Evolutionary conservation across 805 yeast genomes (phyloP), one percentile per base, ranked within the genome.

Genomic region (Starmerella gropengiesseri): DNA sequence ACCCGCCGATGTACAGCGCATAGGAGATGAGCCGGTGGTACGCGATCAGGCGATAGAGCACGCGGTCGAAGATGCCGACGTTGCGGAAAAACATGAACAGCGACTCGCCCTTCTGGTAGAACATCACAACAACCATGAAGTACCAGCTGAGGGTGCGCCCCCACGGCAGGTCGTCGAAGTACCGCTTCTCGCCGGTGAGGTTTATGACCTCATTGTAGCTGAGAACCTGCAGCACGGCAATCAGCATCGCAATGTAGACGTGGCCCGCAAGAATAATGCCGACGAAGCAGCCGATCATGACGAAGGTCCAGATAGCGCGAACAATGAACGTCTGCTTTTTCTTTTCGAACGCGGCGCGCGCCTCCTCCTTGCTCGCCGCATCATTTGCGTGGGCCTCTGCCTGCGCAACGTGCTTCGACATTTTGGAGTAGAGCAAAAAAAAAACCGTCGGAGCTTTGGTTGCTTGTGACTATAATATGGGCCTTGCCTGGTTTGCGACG

Each of bases 61-160:
- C 59, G 47, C 70, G 68, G 52, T 73, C 74, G 36, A 74, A 66
- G 48, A 71, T 67, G 33, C 78, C 68, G 19, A 63, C 60, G 47
- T 73, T 69, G 50, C 62, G 60, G 61, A 84, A 77, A 55, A 81
- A 84, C 46, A 73, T 73, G 54, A 83, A 74, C 35, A 87, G 68
- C 5, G 82, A 75, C 58, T 81, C 83, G 42, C 95, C 95, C 57
- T 91, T 95, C 55, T 91, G 68, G 61, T 78, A 91, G 63, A 84
- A 86, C 50, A 85, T 75, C 6, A 95, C 78, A n/a, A 94, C 76
- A 47, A 80, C 73, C 47, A 91, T 66, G 52, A 87, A 82, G 65
- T 89, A 89, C 96, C 96, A 89, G 60, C 85, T 85, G 56, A 89
- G 67, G n/a, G 81, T 71, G 44, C 77, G 74, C 36, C 89, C 84